These are phyloP conservation scores for Fusarium sterilihyphosum DNA, from an alignment of 2,329 filamentous ascomycete genomes.

Conservation along the genomic window DNA sequence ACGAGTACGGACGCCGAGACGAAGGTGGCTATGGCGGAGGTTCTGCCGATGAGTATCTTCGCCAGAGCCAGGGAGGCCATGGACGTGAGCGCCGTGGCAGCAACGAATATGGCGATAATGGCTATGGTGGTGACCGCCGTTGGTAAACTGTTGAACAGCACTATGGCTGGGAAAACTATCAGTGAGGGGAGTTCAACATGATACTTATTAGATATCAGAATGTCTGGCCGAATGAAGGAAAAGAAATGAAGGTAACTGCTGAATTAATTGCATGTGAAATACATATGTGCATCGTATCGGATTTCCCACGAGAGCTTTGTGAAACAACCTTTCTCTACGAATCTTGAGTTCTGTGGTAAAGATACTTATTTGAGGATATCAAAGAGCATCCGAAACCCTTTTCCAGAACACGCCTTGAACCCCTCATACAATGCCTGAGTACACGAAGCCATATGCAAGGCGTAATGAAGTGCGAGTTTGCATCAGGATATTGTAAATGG, in stretches of 20 bases:
- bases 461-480: background rate
- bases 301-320: background rate
- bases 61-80: conserved; percentile 33
- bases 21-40: conserved; percentile 43
- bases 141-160: conserved; percentile 29
- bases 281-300: background rate
- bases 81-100: conserved; percentile 24
- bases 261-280: background rate
- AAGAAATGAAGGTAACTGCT: background rate
- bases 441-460: background rate
- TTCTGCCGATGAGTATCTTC: conserved; percentile 36
- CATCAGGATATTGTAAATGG: background rate
- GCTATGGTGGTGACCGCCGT: conserved; percentile 40
- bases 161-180: background rate
- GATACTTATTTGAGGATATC: background rate
- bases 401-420: background rate
- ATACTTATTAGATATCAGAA: conserved; percentile 1
- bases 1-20: conserved; percentile 42
- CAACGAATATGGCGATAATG: conserved; percentile 27
- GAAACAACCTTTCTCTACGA: background rate
- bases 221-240: conserved; percentile 3
- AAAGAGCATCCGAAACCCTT: background rate
- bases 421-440: background rate
- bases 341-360: background rate
- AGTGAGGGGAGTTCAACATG: background rate